Conservation (phyloP, 2,329 filamentous ascomycete genomes). For the Shiraia bambusicola region DNA sequence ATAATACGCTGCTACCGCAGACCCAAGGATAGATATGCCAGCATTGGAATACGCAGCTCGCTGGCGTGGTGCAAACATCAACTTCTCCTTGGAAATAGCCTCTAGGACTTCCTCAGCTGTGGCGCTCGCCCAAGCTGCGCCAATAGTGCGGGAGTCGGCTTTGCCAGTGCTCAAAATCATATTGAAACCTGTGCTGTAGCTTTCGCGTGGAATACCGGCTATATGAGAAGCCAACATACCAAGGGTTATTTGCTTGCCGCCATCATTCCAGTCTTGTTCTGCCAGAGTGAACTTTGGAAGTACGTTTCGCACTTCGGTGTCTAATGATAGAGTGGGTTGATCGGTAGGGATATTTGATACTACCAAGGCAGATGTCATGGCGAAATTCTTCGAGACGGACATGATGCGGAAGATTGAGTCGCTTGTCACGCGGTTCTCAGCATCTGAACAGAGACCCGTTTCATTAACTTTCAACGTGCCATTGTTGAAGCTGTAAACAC, state of each 20-base stretch:
- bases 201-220: conserved; percentile 30
- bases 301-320: conserved; percentile 24
- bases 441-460: conserved; percentile 5
- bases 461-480: conserved; percentile 37
- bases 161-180: conserved; percentile 26
- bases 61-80: conserved; percentile 37
- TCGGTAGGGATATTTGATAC: conserved; percentile 16
- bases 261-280: conserved; percentile 30
- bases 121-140: conserved; percentile 26
- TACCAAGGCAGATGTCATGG: conserved; percentile 25
- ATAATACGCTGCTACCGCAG: conserved; percentile 27
- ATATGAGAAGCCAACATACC: conserved; percentile 38
- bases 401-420: conserved; percentile 35
- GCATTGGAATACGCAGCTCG: conserved; percentile 35
- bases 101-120: conserved; percentile 23
- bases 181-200: conserved; percentile 35
- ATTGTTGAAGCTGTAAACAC: conserved; percentile 30
- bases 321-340: conserved; percentile 15
- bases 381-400: conserved; percentile 35
- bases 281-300: conserved; percentile 28
- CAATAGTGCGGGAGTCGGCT: conserved; percentile 27
- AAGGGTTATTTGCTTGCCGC: conserved; percentile 36
- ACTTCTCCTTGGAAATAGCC: conserved; percentile 13
- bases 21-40: conserved; percentile 30
- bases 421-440: conserved; percentile 22